Evolutionary conservation across 1,139 yeast species (phyloP), one percentile per base, ranked within the genome.

Genomic region (Blastobotrys malaysiensis): DNA sequence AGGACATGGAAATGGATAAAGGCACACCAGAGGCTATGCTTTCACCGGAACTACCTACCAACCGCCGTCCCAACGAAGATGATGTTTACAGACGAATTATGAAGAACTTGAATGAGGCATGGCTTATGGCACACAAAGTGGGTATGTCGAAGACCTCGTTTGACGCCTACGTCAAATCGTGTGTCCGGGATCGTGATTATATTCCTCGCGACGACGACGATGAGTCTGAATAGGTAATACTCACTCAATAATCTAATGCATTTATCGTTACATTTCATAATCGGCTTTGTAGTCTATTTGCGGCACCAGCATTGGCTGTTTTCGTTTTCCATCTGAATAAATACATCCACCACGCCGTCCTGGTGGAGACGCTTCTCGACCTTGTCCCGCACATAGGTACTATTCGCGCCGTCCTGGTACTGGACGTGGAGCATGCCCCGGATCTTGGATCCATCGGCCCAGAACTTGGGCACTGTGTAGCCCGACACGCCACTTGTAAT

Each of bases 401-500:
- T 76, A 65, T 83, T 85, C 59, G 86, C 91, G 1, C 88, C 90
- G 22, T 84, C 78, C 52, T 76, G 74, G 48, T 84, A 78, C 66
- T 85, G 95, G 16, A 88, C 75, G 65, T 87, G 95, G 13, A 88
- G 76, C 57, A 70, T 68, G 7, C 76, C 75, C 3, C 73, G 66
- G 49, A 65, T 66, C 46, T 74, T 72, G 43, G 73, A 71, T 14
- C 80, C 80, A 51, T 79, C 79, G 4, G 93, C 88, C 98, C 98
- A 91, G 69, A 91, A 91, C 60, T 96, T 75, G 1, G 97, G 97
- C 0, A 91, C 87, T 0, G 95, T 82, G 63, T 88, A 88, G 1
- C 96, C 84, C 50, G 84, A 81, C 1, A 93, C 87, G 1, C 98
- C 98, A 9, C 87, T 84, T 13, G 88, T 78, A 14, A 79, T 74